Base-by-base conservation (phyloP, 805 yeast species). In the Saccharomycopsis amapae region DNA sequence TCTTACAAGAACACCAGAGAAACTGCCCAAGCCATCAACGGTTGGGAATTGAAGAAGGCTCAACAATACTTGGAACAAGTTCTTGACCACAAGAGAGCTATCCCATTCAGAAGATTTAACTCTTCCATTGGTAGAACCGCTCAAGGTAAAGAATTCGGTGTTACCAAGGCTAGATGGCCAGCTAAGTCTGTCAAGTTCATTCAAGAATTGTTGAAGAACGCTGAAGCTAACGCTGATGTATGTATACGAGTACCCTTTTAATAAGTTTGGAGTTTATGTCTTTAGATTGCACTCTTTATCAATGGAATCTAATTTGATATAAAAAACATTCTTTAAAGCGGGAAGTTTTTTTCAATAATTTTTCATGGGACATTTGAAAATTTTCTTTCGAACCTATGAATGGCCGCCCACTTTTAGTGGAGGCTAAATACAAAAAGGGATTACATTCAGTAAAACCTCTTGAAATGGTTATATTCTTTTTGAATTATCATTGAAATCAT, bases 131-230 rank as follows among this genome's bases (percentile, higher is more conserved):
- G 98, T 73, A 85, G 98, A 79, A 88, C 98, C 65, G 96, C 94
- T 63, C 98, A 93, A 78, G 98, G 96, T 78, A 90, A 93, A 78
- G 98, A 93, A 79, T 93, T 90, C 67, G 97, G 97, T 76, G 96
- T 89, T 69, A 87, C 96, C 81, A 89, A 85, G 78, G 98, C 98
- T 64, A 89, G 98, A 87, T 93, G 98, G 98, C 98, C 98, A 68
- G 95, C 80, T 58, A 93, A 93, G 84, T 85, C 96, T 57, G 97
- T 93, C 72, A 85, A 87, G 76, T 88, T 85, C 75, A 75, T 93
- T 67, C 81, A 84, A 71, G 96, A 87, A 71, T 81, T 93, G 70
- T 81, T 93, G 74, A 81, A 82, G 75, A 93, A 93, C 75, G 98
- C 98, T 68, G 89, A 88, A 72, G 83, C 98, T 65, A 93, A 90